Evolutionary conservation across 75 land plant species (phyloP), one percentile per base, ranked within the genome.

Genomic region (Selaginella moellendorffii): DNA sequence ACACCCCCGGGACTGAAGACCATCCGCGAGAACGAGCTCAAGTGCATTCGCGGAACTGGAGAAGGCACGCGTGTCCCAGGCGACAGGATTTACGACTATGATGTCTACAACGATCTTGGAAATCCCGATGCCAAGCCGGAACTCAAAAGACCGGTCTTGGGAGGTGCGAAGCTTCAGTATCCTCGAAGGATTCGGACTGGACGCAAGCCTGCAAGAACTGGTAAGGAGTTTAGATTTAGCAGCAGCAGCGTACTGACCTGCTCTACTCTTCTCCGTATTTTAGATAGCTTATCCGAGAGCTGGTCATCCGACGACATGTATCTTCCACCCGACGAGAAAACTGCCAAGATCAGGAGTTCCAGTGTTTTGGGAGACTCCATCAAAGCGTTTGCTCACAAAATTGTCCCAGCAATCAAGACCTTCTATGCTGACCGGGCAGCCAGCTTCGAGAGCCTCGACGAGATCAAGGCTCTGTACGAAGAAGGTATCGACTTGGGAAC

Each of bases 41-140:
- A 17, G 23, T 42, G 66, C 2, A 51, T 80, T 9, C 61, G 68
- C 65, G 82, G 82, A 18, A 53, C 65, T 63, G 73, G 74, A 27
- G 69, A 30, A 1, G 81, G 82, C 12, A 21, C 70, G 67, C 63
- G 81, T 28, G 18, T 74, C 18, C 52, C 61, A 26, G 26, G 52
- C 1, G 77, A 78, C 25, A 65, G 82, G 27, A 65, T 78, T 52
- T 80, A 80, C 58, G 81, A 66, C 64, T 82, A 82, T 29, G 84
- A 52, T 19, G 21, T 29, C 18, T 82, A 82, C 52, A 82, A 82
- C 24, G 84, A 82, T 42, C 68, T 82, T 1, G 82, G 76, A 1
- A n/a, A 70, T 24, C 76, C 79, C 0, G 84, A 82, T 23, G 27
- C 59, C 24, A 42, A 69, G 8, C 29, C 5, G 1, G 65, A 54